A percentile compares a stretch with the other conserved stretches of the same genome.
Conservation (phyloP, 805 yeast species). For the Suhomyces tanzawaensis region DNA sequence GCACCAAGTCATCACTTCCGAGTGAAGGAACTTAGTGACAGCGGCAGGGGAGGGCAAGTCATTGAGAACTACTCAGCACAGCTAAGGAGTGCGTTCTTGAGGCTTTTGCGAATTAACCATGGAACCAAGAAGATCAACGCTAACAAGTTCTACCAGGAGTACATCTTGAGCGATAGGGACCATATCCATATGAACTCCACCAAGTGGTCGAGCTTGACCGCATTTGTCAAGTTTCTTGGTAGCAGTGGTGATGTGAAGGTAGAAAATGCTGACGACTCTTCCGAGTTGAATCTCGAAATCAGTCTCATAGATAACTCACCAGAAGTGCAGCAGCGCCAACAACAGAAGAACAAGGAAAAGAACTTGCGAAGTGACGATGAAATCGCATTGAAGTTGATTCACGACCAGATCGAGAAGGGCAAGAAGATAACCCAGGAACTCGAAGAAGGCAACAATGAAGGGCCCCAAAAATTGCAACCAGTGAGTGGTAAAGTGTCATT, state of each 20-base stretch:
- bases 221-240: conserved; percentile 63
- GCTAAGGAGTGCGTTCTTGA: conserved; percentile 65
- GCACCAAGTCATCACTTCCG: conserved; percentile 74
- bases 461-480: neutral
- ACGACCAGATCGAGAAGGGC: conserved; percentile 53
- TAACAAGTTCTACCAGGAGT: conserved; percentile 87
- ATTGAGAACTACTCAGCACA: conserved; percentile 57
- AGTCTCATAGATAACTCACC: conserved; percentile 23
- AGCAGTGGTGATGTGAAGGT: conserved; percentile 56
- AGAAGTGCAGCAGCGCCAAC: conserved; percentile 24
- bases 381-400: conserved; percentile 39
- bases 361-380: conserved; percentile 46
- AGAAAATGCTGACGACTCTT: conserved; percentile 30
- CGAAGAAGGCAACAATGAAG: too few species aligned
- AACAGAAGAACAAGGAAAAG: conserved; percentile 38
- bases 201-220: conserved; percentile 66
- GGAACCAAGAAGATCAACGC: conserved; percentile 80
- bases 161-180: conserved; percentile 67
- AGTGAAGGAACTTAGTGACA: conserved; percentile 34
- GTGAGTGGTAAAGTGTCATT: conserved; percentile 5
- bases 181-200: conserved; percentile 94
- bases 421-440: conserved; percentile 10
- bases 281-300: conserved; percentile 37
- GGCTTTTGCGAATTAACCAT: conserved; percentile 61
- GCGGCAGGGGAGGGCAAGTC: conserved; percentile 45